These are phyloP conservation scores for Coniosporium tulheliwenetii DNA, from an alignment of 2,329 filamentous ascomycete species.

Conservation along the genomic window DNA sequence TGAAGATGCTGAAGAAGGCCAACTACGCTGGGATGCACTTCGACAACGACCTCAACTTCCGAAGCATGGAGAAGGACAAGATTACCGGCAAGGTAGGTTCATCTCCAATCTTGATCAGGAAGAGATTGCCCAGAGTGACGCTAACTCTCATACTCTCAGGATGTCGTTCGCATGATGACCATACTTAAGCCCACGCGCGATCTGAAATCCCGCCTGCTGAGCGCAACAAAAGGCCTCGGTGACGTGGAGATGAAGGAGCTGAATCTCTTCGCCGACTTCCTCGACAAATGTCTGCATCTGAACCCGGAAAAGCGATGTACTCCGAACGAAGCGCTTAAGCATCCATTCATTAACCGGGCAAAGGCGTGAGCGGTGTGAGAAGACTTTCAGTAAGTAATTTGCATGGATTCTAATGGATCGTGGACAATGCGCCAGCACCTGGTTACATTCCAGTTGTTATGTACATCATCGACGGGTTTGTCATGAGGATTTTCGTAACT, in stretches of 20 bases:
- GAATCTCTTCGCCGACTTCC: conserved; percentile 67
- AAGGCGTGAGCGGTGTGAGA: too few species aligned
- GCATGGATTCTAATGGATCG: too few species aligned
- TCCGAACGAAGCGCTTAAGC: conserved; percentile 69
- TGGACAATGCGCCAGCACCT: too few species aligned
- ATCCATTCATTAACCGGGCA: conserved; percentile 58
- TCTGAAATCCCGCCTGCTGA: conserved; percentile 62
- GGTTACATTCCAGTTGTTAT: too few species aligned
- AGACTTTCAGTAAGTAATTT: too few species aligned
- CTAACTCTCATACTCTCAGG: conserved; percentile 26
- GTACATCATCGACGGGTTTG: too few species aligned
- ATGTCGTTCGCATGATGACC: conserved; percentile 49
- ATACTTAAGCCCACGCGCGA: conserved; percentile 62
- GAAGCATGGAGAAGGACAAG: conserved; percentile 74
- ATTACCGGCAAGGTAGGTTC: conserved; percentile 57
- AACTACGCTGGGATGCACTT: conserved; percentile 66
- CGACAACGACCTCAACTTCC: conserved; percentile 69
- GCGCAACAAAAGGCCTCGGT: conserved; percentile 55
- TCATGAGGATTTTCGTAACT: too few species aligned
- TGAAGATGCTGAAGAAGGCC: conserved; percentile 75
- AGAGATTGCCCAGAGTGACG: conserved; percentile 1
- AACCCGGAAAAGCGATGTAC: conserved; percentile 89
- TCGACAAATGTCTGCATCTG: conserved; percentile 75
- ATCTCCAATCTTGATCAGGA: conserved; percentile 2
- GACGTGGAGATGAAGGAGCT: conserved; percentile 64